Conservation (phyloP, 257 asterid genomes). For the Marsdenia floribunda region DNA sequence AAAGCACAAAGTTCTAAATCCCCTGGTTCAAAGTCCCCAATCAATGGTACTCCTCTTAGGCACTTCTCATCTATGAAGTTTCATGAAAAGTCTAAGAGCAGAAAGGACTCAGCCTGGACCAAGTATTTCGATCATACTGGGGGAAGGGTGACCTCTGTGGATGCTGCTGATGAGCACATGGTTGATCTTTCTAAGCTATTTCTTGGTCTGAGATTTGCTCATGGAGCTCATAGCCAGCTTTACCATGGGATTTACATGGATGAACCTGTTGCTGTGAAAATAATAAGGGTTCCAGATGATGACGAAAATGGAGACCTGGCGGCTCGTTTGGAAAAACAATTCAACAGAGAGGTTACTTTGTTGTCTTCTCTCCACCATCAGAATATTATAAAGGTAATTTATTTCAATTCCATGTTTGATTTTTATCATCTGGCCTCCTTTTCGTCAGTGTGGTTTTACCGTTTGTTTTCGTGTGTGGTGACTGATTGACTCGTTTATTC, state of each 20-base stretch:
- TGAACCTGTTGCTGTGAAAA: conserved; percentile 79
- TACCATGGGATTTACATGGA: conserved; percentile 79
- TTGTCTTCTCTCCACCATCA: conserved; percentile 62
- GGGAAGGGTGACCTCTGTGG: conserved; percentile 58
- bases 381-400: conserved; percentile 57
- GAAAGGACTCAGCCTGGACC: conserved; percentile 56
- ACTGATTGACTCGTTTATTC: not conserved
- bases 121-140: conserved; percentile 68
- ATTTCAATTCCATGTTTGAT: not conserved
- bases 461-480: not conserved
- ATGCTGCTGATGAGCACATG: conserved; percentile 49
- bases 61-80: conserved; percentile 37
- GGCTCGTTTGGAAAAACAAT: conserved; percentile 49
- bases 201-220: conserved; percentile 72
- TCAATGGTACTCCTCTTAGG: conserved; percentile 21
- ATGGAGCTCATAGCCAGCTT: conserved; percentile 77
- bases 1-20: conserved; percentile 15
- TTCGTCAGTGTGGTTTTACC: not conserved
- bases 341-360: conserved; percentile 55
- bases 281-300: conserved; percentile 71
- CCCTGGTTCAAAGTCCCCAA: conserved; percentile 22
- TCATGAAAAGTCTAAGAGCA: conserved; percentile 37
- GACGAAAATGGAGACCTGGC: conserved; percentile 34
- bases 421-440: not conserved
- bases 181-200: conserved; percentile 85